These are phyloP conservation scores for Trichopus zeylanicus DNA, from an alignment of 116 monocot species.

Conservation along the genomic window DNA sequence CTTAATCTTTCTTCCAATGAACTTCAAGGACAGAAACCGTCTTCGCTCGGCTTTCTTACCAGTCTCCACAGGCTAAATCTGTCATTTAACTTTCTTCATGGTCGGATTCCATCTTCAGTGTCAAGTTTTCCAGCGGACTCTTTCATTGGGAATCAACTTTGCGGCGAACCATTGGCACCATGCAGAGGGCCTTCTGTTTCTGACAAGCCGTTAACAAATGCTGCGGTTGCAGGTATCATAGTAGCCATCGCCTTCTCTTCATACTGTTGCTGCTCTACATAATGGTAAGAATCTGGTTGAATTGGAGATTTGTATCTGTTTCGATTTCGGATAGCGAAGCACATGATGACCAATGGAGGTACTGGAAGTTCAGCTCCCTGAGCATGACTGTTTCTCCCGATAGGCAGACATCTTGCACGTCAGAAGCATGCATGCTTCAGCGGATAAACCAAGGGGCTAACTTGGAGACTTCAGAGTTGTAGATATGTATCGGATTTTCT, in stretches of 20 bases:
- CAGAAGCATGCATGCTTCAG: neutral
- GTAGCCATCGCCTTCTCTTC: constrained; percentile 65
- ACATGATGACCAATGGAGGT: constrained; percentile 9
- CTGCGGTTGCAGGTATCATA: constrained; percentile 41
- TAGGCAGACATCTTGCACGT: constrained; percentile 1
- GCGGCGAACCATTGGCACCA: constrained; percentile 46
- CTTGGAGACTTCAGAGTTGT: neutral
- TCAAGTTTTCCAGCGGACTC: constrained; percentile 53
- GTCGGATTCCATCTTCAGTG: constrained; percentile 40
- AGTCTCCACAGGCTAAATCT: constrained; percentile 66
- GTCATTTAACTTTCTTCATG: constrained; percentile 58
- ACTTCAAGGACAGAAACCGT: constrained; percentile 52
- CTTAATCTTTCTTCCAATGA: constrained; percentile 74
- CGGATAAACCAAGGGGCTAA: neutral
- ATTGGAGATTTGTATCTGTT: constrained; percentile 69
- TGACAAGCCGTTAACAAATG: constrained; percentile 21
- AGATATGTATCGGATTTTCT: too few species aligned
- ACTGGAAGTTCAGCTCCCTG: constrained; percentile 43
- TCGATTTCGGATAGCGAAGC: constrained; percentile 61
- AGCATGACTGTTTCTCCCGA: constrained; percentile 21
- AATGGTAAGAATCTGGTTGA: constrained; percentile 81
- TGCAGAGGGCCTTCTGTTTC: constrained; percentile 9
- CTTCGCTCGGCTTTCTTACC: constrained; percentile 45
- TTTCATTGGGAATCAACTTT: constrained; percentile 54
- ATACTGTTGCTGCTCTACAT: constrained; percentile 65